phyloP scores from a whole-genome alignment of 1,284 basidiomycete species.

The Leccinum subspadiceum region DNA sequence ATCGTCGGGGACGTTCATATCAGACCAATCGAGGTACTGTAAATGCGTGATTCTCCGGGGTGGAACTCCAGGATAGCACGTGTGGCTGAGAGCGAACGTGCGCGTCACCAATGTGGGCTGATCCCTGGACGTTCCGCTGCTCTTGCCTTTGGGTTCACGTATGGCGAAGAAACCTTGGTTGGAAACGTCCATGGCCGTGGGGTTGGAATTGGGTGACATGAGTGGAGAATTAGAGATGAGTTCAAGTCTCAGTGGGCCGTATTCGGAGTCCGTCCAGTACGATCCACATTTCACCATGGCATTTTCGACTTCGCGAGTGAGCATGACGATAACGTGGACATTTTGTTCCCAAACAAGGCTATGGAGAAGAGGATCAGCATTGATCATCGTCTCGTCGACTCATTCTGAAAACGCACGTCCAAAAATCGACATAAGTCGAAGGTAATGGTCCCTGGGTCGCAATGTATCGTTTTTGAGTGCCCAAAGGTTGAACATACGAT shows the following conservation, averaged over 20 bases:
- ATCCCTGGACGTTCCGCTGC: conserved; percentile 13
- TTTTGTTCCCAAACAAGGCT: conserved; percentile 83
- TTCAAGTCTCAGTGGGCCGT: conserved; percentile 68
- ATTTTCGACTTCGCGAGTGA: conserved; percentile 90
- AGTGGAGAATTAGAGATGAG: conserved; percentile 61
- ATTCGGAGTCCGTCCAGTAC: conserved; percentile 80
- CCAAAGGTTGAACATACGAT: conserved; percentile 83
- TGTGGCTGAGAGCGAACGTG: conserved; percentile 67
- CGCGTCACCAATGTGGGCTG: conserved; percentile 55
- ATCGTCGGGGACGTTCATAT: conserved; percentile 89
- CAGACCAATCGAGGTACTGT: conserved; percentile 91
- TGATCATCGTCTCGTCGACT: not conserved
- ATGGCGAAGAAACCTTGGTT: conserved; percentile 32
- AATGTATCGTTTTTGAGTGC: conserved; percentile 82
- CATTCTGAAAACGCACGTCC: conserved; percentile 70
- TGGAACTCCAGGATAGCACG: conserved; percentile 53
- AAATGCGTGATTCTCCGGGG: conserved; percentile 72
- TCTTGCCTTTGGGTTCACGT: conserved; percentile 22
- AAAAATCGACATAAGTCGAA: conserved; percentile 90
- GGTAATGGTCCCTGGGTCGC: conserved; percentile 95
- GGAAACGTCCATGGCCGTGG: conserved; percentile 13
- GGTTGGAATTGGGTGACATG: conserved; percentile 15
- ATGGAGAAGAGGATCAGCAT: conserved; percentile 12
- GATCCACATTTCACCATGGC: conserved; percentile 87
- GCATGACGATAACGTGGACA: conserved; percentile 80